Evolutionary conservation across 2,329 filamentous ascomycete genomes (phyloP).

Genomic region (Alternaria sp.): DNA sequence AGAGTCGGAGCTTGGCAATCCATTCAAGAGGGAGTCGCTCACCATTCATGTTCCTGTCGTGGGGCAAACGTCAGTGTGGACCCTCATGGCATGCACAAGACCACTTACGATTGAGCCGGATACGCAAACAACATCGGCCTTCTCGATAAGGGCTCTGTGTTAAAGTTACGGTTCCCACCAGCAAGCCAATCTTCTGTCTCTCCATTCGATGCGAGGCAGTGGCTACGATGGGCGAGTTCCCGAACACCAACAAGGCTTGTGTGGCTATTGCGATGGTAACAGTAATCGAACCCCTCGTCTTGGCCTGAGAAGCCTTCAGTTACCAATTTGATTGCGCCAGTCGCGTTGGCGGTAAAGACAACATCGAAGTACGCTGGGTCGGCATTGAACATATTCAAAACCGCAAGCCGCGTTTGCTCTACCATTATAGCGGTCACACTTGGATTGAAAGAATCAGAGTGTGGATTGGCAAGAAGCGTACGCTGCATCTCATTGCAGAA

Average conservation of each 20-base stretch:
- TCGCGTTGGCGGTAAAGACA: slow-evolving; percentile 93
- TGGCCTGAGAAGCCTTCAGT: slow-evolving; percentile 75
- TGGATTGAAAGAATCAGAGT: slow-evolving; percentile 68
- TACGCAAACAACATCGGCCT: slow-evolving; percentile 71
- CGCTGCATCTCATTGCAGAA: slow-evolving; percentile 65
- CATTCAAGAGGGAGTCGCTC: slow-evolving; percentile 75
- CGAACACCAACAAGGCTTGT: slow-evolving; percentile 86
- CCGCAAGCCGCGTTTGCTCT: slow-evolving; percentile 51
- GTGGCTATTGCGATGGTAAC: slow-evolving; percentile 83
- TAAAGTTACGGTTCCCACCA: background rate
- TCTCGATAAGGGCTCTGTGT: slow-evolving; percentile 20
- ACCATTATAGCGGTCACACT: slow-evolving; percentile 67
- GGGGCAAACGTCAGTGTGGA: background rate
- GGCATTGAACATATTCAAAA: slow-evolving; percentile 78
- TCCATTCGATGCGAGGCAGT: slow-evolving; percentile 69
- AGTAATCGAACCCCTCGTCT: slow-evolving; percentile 74
- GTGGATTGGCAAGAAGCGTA: slow-evolving; percentile 73
- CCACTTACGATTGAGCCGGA: slow-evolving; percentile 74
- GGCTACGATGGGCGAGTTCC: slow-evolving; percentile 68
- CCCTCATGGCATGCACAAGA: too few species aligned
- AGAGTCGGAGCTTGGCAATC: slow-evolving; percentile 28
- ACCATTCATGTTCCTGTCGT: slow-evolving; percentile 76
- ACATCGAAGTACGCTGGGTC: slow-evolving; percentile 83
- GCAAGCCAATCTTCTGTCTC: slow-evolving; percentile 73
- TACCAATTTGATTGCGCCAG: slow-evolving; percentile 86